Conservation (phyloP, 345 rosid genomes). For the Orychophragmus violaceus region DNA sequence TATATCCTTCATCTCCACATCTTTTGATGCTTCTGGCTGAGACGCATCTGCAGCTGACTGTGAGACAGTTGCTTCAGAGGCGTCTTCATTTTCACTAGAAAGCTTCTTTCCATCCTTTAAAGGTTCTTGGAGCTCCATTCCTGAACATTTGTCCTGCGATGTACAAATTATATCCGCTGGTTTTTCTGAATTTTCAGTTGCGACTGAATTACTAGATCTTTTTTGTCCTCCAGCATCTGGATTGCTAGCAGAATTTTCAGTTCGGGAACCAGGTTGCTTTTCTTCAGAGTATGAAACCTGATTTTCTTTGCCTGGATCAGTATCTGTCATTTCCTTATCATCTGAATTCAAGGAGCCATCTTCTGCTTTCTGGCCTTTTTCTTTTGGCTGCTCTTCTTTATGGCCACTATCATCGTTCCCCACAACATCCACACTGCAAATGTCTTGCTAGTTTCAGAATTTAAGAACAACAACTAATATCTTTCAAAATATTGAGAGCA, state of each 20-base stretch:
- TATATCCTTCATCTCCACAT: conserved; percentile 37
- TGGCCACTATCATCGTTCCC: conserved; percentile 32
- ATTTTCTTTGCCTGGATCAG: conserved; percentile 27
- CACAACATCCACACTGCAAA: conserved; percentile 46
- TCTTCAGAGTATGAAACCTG: conserved; percentile 44
- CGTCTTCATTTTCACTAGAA: conserved; percentile 37
- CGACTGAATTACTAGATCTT: conserved; percentile 26
- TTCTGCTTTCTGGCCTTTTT: conserved; percentile 32
- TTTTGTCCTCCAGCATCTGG: conserved; percentile 23
- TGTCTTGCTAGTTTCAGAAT: conserved; percentile 32
- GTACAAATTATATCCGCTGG: conserved; percentile 21
- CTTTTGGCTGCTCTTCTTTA: conserved; percentile 37
- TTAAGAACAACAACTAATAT: conserved; percentile 9
- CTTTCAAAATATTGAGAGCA: conserved; percentile 11
- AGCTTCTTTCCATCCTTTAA: conserved; percentile 37
- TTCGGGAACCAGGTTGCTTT: conserved; percentile 32
- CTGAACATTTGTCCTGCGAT: conserved; percentile 29
- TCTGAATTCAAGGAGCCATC: conserved; percentile 26
- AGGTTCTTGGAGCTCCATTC: conserved; percentile 33
- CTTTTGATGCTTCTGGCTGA: conserved; percentile 35
- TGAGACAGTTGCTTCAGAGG: conserved; percentile 29
- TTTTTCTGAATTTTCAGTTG: conserved; percentile 35
- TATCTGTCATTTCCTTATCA: conserved; percentile 29
- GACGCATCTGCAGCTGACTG: conserved; percentile 33
- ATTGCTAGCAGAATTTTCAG: conserved; percentile 30